Evolutionary conservation across 2,329 filamentous ascomycete species (phyloP).

Genomic region (Pseudocercospora musae): DNA sequence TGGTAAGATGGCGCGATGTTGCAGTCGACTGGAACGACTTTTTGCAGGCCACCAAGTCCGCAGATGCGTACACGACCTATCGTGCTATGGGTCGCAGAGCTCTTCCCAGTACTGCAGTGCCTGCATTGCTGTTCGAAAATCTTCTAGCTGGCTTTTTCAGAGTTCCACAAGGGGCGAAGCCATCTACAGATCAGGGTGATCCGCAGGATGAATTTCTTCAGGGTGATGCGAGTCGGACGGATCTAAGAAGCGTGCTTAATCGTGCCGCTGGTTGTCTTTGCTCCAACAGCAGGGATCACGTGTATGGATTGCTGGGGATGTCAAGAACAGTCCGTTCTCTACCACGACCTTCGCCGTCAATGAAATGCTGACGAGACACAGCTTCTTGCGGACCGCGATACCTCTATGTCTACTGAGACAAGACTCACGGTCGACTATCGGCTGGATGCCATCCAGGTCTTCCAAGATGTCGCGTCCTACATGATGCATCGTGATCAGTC

Average conservation of each 20-base stretch:
- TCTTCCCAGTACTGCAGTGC: not conserved
- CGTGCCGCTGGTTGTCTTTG: not conserved
- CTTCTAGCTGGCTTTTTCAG: not conserved
- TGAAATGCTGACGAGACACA: not conserved
- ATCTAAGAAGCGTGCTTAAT: not conserved
- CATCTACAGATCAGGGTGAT: not conserved
- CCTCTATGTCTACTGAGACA: not conserved
- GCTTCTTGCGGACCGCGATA: not conserved
- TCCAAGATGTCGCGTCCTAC: not conserved
- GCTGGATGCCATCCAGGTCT: not conserved
- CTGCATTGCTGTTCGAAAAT: not conserved
- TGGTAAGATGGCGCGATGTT: not conserved
- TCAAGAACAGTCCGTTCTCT: not conserved
- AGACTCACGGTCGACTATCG: not conserved
- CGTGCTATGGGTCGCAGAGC: not conserved
- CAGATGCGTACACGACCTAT: not conserved
- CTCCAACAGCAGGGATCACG: not conserved
- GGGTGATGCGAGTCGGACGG: not conserved
- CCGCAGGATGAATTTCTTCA: not conserved
- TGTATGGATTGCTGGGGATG: not conserved
- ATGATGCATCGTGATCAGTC: not conserved
- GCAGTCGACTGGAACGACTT: not conserved
- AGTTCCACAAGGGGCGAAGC: not conserved
- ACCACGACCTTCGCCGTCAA: not conserved
- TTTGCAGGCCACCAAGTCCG: not conserved